These are phyloP conservation scores for Trametes gibbosa DNA, from an alignment of 768 basidiomycete species.

Conservation along the genomic window DNA sequence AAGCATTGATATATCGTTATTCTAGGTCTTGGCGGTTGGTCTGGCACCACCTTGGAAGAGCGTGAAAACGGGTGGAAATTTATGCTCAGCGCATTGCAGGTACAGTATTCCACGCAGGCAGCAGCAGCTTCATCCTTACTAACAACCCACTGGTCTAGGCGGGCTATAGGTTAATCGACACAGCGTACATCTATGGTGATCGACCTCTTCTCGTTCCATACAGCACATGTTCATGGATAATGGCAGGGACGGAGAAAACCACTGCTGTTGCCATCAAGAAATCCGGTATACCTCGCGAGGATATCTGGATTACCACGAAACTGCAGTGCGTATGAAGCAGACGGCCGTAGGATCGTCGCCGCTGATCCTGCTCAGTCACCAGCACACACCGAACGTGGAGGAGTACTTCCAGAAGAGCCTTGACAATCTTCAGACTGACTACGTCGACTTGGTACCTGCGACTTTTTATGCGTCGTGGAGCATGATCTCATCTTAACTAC, in stretches of 20 bases:
- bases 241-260: slow-evolving; percentile 25
- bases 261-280: slow-evolving; percentile 33
- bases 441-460: slow-evolving; percentile 31
- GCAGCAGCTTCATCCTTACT: too few species aligned
- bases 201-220: neutral
- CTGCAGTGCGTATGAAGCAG: slow-evolving; percentile 24
- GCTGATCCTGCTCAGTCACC: slow-evolving; percentile 33
- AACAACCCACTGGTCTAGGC: slow-evolving; percentile 10
- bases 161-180: slow-evolving; percentile 30
- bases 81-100: slow-evolving; percentile 41
- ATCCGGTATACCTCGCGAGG: slow-evolving; percentile 57
- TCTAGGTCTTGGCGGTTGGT: slow-evolving; percentile 41
- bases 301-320: slow-evolving; percentile 69
- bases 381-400: slow-evolving; percentile 29
- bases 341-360: neutral
- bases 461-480: too few species aligned
- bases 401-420: slow-evolving; percentile 31
- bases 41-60: slow-evolving; percentile 34
- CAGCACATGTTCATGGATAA: neutral
- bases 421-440: slow-evolving; percentile 29
- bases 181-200: slow-evolving; percentile 31
- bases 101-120: slow-evolving; percentile 6
- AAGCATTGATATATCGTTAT: neutral
- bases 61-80: slow-evolving; percentile 36
- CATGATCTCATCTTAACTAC: neutral